Base-by-base conservation (phyloP, 2,329 filamentous ascomycete species). In the Rhinocladiella similis region DNA sequence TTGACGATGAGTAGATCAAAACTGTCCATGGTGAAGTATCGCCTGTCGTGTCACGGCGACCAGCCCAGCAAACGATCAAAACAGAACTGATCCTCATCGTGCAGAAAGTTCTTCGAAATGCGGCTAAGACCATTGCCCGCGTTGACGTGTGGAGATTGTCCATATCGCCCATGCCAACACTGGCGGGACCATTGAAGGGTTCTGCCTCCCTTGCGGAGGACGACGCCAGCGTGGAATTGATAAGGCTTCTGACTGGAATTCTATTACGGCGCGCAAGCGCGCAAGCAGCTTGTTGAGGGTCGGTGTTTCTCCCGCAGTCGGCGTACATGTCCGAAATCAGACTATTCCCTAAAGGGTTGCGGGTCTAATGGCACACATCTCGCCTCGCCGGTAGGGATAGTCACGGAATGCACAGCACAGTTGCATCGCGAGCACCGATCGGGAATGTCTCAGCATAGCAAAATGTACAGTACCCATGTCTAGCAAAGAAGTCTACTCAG, bases 121-220 rank as follows among this genome's bases (percentile, higher is more conserved):
- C 20, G 25, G 43, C 84, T 0, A 87, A 87, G 59, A 82, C 85
- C 0, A 74, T 77, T 5, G 75, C 81, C 33, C 70, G 80, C 0
- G 0, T 92, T 0, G 68, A 83, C 3, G 12, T 46, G 41, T 46
- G 43, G 19, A 25, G 43, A 46, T 20, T 14, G n/a, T 46, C 25
- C 10, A 14, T 46, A 46, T 46, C 43, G 43, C 43, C 43, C 43
- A n/a, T 27, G 10, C 42, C 14, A 14, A 27, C 25, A 22, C 13
- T 22, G 16, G 18, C 22, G 41, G 29, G 29, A 33, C 29, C 29
- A 33, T 9, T 10, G 29, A 12, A 33, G 10, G 10, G 29, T 33
- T 33, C 29, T 33, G 10, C 6, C 10, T 9, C 29, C 29, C 29
- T n/a, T n/a, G 10, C 29, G 29, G 29, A 33, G 29, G 29, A 33